Base-by-base conservation (phyloP, 2,329 filamentous ascomycete species). In the Fusarium sororula region DNA sequence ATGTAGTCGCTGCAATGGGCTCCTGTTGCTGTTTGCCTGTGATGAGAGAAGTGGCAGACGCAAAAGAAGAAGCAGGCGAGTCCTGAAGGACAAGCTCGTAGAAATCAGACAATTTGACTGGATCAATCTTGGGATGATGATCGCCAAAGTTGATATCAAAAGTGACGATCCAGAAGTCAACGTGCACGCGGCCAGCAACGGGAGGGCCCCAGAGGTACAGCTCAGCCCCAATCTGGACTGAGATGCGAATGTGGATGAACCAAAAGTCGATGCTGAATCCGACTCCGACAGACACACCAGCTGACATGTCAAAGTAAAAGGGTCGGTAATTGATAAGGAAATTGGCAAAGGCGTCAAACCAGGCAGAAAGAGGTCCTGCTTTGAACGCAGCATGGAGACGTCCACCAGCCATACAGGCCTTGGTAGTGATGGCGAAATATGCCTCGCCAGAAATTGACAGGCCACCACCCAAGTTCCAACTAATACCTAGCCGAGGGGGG, bases 391-490 rank as follows among this genome's bases (percentile, higher is more conserved):
- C 80, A 24, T 80, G 73, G 0, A 86, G 73, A 1, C 75, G 59
- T 0, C 81, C 84, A 7, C 85, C 84, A 10, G 73, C 84, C 85
- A 87, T 87, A 68, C 80, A 82, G 0, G 66, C 75, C 56, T 85
- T 85, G 11, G 84, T 83, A 0, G 84, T 87, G 35, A 87, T 82
- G 37, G 84, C 85, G 55, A 85, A 86, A 75, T 85, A 87, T 1
- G 84, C 82, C 60, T 85, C 66, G 3, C 85, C 85, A 7, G 68
- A 68, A 51, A 87, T 81, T 3, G 57, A 77, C 30, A 86, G 68
- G 1, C 61, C 67, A 13, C 63, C 61, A 24, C 78, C 78, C 17
- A 83, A 66, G 6, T 61, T 57, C 82, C 83, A 86, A 62, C 67
- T 77, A 58, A 86, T 84, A 13, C 76, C 81, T 0, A 87, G 75